Evolutionary conservation across 495 filamentous ascomycete genomes (phyloP), one percentile per base, ranked within the genome.

Genomic region (Pseudevernia furfuracea): DNA sequence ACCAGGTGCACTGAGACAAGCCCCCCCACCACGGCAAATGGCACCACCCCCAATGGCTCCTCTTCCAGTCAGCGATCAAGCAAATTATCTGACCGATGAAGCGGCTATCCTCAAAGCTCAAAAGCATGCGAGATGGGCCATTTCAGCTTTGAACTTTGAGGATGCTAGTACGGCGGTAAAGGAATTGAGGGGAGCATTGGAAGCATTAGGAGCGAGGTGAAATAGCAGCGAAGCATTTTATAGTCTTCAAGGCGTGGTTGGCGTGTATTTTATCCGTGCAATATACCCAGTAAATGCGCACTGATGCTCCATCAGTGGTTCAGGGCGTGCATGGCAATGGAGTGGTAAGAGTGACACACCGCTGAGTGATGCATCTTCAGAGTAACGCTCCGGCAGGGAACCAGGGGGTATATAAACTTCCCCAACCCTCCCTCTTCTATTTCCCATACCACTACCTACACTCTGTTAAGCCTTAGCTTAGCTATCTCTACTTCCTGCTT

Each of bases 111-210:
- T 82, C 4, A 80, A 83, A 65, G 94, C 94, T 14, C 91, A 96
- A 73, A 98, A 97, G 69, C 94, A 96, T 77, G 93, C 94, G 0
- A 91, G 88, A 70, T 98, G 92, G 92, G 95, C 94, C 0, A 92
- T 97, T 39, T 97, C 94, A 28, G 94, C 94, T 8, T 76, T 98
- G 60, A 94, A 96, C 71, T 98, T 97, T 74, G 94, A 98, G 71
- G 94, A 98, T 76, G 88, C 96, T 14, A 78, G 86, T 32, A 98
- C 95, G 1, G 94, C 94, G 1, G 87, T 97, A 9, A 87, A 86
- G 72, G 92, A 98, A 70, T 74, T 97, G 61, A 83, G 82, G 67
- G 82, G 80, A 53, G 95, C 94, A 49, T 76, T 98, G 67, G 74
- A 81, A 60, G 71, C 77, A n/a, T 73, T 93, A 38, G 89, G 88